Conservation (phyloP, 129 eudicot genomes). For the Oenanthe sinensis region DNA sequence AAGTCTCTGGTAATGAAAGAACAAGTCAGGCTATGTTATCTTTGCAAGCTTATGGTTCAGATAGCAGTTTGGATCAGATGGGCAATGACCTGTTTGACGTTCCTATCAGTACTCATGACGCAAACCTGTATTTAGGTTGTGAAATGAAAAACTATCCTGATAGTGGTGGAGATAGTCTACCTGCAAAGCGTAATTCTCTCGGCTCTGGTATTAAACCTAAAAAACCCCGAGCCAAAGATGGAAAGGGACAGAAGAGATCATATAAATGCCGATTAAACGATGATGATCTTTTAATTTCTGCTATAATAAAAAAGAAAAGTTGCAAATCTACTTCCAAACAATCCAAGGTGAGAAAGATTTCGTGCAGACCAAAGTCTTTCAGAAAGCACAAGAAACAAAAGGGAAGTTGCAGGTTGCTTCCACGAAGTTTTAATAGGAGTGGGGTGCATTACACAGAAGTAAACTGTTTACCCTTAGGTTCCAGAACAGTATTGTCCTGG, state of each 20-base stretch:
- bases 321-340: slow-evolving; percentile 26
- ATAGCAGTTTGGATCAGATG: slow-evolving; percentile 14
- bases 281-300: slow-evolving; percentile 82
- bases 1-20: slow-evolving; percentile 21
- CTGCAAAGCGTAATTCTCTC: neutral
- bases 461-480: slow-evolving; percentile 43
- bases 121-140: slow-evolving; percentile 21
- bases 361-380: slow-evolving; percentile 26
- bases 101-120: slow-evolving; percentile 32
- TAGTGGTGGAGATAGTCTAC: neutral
- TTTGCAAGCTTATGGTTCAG: slow-evolving; percentile 25
- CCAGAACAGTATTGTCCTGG: slow-evolving; percentile 72
- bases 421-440: slow-evolving; percentile 43
- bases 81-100: slow-evolving; percentile 25
- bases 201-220: neutral
- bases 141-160: slow-evolving; percentile 13
- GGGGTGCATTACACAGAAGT: slow-evolving; percentile 41
- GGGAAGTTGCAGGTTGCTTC: slow-evolving; percentile 79
- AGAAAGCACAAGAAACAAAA: slow-evolving; percentile 63
- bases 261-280: slow-evolving; percentile 45
- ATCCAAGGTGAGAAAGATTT: slow-evolving; percentile 15
- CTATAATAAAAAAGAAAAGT: slow-evolving; percentile 47
- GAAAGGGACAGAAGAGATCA: slow-evolving; percentile 29
- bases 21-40: slow-evolving; percentile 16
- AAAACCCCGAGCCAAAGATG: slow-evolving; percentile 12